Evolutionary conservation across 169 alveolate genomes (phyloP).

Genomic region (Eimeria acervulina): DNA sequence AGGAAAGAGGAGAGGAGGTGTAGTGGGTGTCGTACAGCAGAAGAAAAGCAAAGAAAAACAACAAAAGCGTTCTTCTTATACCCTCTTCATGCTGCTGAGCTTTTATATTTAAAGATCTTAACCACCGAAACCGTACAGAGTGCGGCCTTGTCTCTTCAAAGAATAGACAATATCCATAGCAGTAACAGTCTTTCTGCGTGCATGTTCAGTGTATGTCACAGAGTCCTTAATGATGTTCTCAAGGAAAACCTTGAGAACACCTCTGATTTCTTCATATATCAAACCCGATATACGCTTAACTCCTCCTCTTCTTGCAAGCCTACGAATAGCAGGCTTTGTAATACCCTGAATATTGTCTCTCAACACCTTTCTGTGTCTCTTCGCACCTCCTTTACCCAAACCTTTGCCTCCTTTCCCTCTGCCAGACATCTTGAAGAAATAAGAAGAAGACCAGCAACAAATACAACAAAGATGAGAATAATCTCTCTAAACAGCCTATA

Average conservation of each 20-base stretch:
- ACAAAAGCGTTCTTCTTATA: too few species aligned
- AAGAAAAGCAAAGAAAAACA: too few species aligned
- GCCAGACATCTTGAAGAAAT: slow-evolving; percentile 93
- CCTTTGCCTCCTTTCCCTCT: slow-evolving; percentile 99
- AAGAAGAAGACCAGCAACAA: neutral
- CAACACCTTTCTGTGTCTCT: slow-evolving; percentile 98
- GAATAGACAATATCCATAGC: slow-evolving; percentile 99
- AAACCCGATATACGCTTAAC: slow-evolving; percentile 99
- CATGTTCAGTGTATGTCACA: slow-evolving; percentile 99
- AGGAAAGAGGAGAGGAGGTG: neutral
- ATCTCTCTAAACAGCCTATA: neutral
- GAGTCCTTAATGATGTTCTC: slow-evolving; percentile 99
- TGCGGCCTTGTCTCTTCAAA: slow-evolving; percentile 99
- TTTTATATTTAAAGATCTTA: too few species aligned
- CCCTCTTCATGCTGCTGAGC: too few species aligned
- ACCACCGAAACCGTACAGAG: slow-evolving; percentile 99
- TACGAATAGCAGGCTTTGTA: slow-evolving; percentile 99
- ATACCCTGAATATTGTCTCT: slow-evolving; percentile 99
- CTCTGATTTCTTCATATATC: slow-evolving; percentile 99
- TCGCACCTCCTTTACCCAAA: slow-evolving; percentile 99
- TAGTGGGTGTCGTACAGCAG: neutral
- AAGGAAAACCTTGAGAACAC: slow-evolving; percentile 98
- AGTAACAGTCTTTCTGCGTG: slow-evolving; percentile 99
- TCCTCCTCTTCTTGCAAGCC: slow-evolving; percentile 99
- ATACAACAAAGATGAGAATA: neutral